Evolutionary conservation across 2,329 filamentous ascomycete species (phyloP), one percentile per base, ranked within the genome.

Genomic region (Sphaceloma murrayae): DNA sequence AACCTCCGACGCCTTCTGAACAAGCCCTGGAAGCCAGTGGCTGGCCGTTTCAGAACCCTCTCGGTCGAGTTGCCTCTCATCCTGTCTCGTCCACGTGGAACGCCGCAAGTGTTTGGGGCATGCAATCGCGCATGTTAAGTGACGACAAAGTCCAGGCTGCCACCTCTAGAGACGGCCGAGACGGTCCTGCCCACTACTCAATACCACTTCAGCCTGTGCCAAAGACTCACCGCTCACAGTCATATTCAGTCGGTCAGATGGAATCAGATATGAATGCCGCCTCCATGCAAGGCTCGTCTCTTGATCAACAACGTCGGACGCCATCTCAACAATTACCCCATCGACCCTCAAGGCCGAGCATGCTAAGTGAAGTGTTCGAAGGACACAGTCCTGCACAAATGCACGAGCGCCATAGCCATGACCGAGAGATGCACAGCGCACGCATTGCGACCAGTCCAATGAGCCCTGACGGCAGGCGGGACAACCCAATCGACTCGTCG

Each of bases 181-280:
- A 89, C 50, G 63, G 69, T 6, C 58, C 67, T 5, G 83, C 94
- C 44, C 85, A 86, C 1, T 94, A 94, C 56, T 75, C 84, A 5
- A 93, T 94, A 52, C 87, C 87, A 3, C 70, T 94, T 14, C 85
- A 94, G 51, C 87, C 89, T 1, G 91, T 85, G 0, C 85, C 85
- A 1, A 96, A 96, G 63, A 87, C 85, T 1, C 91, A 94, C 55
- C 80, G 91, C 32, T 98, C 91, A 4, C 86, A 95, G 62, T 96
- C 91, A 3, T 96, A 96, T 62, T 96, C 89, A 0, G 89, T 94
- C 36, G 88, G 88, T 3, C 88, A 95, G 59, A 70, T 87, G 49
- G 87, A 94, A 43, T 74, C 80, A 1, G 84, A 89, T 2, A 29
- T 46, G 18, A 34, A 42, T 10, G 42, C 46, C 11, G 34, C 42